Percentiles rank a stretch among this genome's conserved stretches.
These are phyloP conservation scores for Umbellularia californica DNA, from an alignment of 164 flowering plant species.

Conservation along the genomic window DNA sequence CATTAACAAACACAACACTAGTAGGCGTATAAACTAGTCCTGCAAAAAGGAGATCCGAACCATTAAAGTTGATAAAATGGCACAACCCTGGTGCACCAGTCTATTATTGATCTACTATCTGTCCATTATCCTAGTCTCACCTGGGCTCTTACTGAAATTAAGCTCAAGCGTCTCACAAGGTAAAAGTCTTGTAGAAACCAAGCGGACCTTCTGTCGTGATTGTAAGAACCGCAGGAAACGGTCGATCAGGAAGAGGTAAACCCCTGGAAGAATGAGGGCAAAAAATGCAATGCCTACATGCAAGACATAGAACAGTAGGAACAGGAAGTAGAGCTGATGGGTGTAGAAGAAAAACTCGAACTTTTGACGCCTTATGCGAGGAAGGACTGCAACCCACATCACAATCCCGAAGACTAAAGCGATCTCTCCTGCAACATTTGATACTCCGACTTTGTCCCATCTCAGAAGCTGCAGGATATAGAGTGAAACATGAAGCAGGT, in stretches of 20 bases:
- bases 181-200: conserved; percentile 58
- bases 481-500: background rate
- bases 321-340: conserved; percentile 66
- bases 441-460: conserved; percentile 45
- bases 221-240: conserved; percentile 75
- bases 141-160: conserved; percentile 63
- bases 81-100: background rate
- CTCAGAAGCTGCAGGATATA: conserved; percentile 23
- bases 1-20: conserved; percentile 50
- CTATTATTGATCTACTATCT: background rate
- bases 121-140: conserved; percentile 22
- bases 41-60: conserved; percentile 11
- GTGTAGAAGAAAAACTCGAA: conserved; percentile 88
- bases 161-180: conserved; percentile 72
- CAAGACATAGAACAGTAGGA: conserved; percentile 64
- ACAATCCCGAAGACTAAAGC: conserved; percentile 43
- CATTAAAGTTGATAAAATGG: background rate
- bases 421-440: conserved; percentile 80
- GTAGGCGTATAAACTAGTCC: conserved; percentile 54
- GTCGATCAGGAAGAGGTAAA: conserved; percentile 82
- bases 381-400: conserved; percentile 62
- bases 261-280: conserved; percentile 68
- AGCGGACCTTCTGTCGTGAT: conserved; percentile 47
- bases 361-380: conserved; percentile 47
- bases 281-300: conserved; percentile 62